phyloP scores from a whole-genome alignment of 805 yeast species.

The Millerozyma miso region DNA sequence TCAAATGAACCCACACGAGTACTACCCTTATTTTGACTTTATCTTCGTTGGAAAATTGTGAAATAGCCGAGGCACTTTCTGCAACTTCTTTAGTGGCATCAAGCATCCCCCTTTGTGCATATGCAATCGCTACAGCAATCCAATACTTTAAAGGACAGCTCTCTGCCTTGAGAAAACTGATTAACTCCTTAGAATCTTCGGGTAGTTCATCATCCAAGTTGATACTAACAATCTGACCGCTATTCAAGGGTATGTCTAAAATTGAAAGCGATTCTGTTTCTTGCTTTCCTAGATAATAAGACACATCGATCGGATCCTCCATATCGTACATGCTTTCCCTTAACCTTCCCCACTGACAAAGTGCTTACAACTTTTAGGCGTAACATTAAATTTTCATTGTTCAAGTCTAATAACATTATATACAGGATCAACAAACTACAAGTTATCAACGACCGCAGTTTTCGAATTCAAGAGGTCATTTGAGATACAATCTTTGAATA shows the following conservation, averaged over 20 bases:
- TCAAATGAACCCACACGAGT: conserved; percentile 69
- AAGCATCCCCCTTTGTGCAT: conserved; percentile 55
- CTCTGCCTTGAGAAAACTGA: conserved; percentile 75
- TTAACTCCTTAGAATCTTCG: conserved; percentile 82
- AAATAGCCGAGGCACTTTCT: conserved; percentile 50
- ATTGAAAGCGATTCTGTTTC: conserved; percentile 24
- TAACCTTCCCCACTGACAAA: neutral
- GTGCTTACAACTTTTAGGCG: neutral
- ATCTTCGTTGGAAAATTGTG: conserved; percentile 35
- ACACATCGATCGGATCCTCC: conserved; percentile 19
- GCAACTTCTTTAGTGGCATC: conserved; percentile 64
- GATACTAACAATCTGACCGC: conserved; percentile 78
- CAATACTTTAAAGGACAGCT: conserved; percentile 73
- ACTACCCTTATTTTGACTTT: conserved; percentile 55
- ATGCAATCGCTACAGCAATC: conserved; percentile 80
- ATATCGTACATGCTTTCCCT: conserved; percentile 2
- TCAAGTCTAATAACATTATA: neutral
- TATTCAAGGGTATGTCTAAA: conserved; percentile 70
- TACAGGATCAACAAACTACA: neutral
- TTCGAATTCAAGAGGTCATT: neutral
- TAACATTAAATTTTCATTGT: neutral
- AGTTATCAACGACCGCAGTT: neutral
- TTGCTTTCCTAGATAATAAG: conserved; percentile 33
- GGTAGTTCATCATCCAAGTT: conserved; percentile 80
- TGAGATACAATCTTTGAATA: neutral